These are phyloP conservation scores for Arthrobotrys conoides DNA, from an alignment of 2,329 filamentous ascomycete genomes.

Conservation along the genomic window DNA sequence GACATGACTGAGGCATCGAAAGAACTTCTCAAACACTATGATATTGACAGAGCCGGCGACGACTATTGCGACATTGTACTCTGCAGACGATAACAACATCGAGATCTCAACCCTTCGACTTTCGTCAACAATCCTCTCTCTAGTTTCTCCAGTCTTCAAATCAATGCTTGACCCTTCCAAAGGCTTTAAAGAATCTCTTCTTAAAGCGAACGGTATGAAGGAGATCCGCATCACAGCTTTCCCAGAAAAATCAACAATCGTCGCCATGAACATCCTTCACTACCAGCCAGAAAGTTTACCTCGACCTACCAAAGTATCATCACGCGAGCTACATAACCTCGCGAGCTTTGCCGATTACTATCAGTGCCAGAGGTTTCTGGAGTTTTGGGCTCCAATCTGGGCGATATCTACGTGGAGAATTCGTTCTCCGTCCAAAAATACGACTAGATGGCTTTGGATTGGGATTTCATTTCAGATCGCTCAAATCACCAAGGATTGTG, in stretches of 20 bases:
- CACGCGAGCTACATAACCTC: neutral
- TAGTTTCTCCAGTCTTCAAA: neutral
- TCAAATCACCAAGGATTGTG: neutral
- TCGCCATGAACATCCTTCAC: constrained; percentile 15
- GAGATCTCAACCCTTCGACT: neutral
- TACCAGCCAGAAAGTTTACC: neutral
- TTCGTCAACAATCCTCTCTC: neutral
- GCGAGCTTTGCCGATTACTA: neutral
- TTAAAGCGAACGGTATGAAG: neutral
- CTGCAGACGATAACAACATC: neutral
- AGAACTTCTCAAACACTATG: neutral
- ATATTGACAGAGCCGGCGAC: neutral
- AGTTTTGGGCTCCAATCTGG: no score
- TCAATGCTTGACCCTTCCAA: constrained; percentile 8
- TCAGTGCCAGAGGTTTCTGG: neutral
- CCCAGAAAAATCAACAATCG: neutral
- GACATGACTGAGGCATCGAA: neutral
- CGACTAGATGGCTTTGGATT: neutral
- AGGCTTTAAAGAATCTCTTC: constrained; percentile 9
- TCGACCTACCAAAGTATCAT: neutral
- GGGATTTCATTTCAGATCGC: neutral
- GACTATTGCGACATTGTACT: neutral
- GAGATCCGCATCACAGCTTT: neutral
- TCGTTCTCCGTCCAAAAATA: no score
- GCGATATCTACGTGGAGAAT: no score